Evolutionary conservation across 805 yeast species (phyloP), one percentile per base, ranked within the genome.

Genomic region (Wickerhamomyces hampshirensis): DNA sequence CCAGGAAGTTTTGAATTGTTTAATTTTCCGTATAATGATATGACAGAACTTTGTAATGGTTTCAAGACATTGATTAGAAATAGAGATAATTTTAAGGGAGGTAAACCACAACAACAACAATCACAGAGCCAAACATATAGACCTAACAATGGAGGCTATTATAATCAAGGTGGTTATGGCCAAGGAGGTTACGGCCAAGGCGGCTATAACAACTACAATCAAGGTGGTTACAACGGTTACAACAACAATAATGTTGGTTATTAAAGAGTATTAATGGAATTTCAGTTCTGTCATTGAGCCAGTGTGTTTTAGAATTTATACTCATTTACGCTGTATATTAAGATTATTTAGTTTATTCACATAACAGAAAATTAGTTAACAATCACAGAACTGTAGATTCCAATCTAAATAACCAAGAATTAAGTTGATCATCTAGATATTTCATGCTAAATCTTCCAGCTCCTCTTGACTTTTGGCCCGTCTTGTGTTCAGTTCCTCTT

Each of bases 21-120:
- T 56, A 80, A 80, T 12, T 85, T 84, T 55, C 73, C 78, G 19
- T 93, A 93, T 57, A 91, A 96, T n/a, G 88, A 84, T 59, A 88
- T 91, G 70, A 77, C 77, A 44, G 75, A 82, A 39, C 71, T 93
- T 51, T 84, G 96, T 66, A 93, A 93, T 54, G 99, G 99, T 13
- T 93, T 93, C 78, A 93, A 93, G 68, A 83, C 80, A 12, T 44
- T 69, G 36, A 46, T 69, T 42, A 67, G 62, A 42, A 51, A 44
- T 31, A 33, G 32, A 13, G 23, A 19, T 28, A 16, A 23, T 26
- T 26, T 15, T 21, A 7, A 21, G 11, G 24, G 24, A 21, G 59
- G 58, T 38, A 61, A 56, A 39, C 48, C 55, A 43, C 53, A 50
- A 34, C 54, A 56, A 23, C 48, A 53, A 32, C 38, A 48, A 8